Evolutionary conservation across 768 basidiomycete genomes (phyloP).

Genomic region (Strobilomyces confusus): DNA sequence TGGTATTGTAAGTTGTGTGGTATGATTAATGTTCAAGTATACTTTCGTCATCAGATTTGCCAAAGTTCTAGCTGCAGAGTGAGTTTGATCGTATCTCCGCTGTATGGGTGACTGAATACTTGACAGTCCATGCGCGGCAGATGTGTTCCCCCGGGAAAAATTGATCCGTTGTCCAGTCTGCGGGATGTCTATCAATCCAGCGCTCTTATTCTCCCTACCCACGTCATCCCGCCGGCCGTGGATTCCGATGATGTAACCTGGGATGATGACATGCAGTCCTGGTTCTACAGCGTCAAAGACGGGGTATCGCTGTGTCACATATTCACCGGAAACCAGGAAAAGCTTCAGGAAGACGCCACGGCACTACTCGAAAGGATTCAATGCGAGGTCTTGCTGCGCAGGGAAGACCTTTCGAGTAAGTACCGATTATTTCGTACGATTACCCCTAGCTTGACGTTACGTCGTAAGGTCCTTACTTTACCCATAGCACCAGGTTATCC

Average conservation of each 20-base stretch:
- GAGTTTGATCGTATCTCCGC: conserved; percentile 2
- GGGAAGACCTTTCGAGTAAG: conserved; percentile 22
- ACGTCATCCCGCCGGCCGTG: conserved; percentile 17
- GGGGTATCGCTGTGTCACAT: conserved; percentile 37
- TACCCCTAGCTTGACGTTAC: neutral
- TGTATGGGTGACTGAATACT: conserved; percentile 9
- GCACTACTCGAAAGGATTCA: conserved; percentile 40
- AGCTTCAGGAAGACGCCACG: conserved; percentile 38
- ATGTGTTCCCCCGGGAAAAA: conserved; percentile 11
- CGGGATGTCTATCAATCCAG: conserved; percentile 17
- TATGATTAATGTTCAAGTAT: conserved; percentile 42
- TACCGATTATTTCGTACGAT: neutral
- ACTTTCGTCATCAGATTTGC: conserved; percentile 47
- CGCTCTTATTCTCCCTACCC: conserved; percentile 16
- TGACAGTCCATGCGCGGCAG: conserved; percentile 9
- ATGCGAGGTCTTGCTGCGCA: conserved; percentile 22
- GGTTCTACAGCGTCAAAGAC: conserved; percentile 19
- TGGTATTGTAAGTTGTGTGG: conserved; percentile 50
- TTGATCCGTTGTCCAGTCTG: conserved; percentile 19
- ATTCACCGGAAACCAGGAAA: conserved; percentile 45
- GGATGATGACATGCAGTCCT: conserved; percentile 32
- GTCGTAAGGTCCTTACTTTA: conserved; percentile 28
- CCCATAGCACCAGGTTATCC: conserved; percentile 15
- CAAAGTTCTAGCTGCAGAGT: conserved; percentile 39
- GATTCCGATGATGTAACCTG: conserved; percentile 13